Conservation (phyloP, 352 stramenopile species). For the Peronosclerospora sorghi region DNA sequence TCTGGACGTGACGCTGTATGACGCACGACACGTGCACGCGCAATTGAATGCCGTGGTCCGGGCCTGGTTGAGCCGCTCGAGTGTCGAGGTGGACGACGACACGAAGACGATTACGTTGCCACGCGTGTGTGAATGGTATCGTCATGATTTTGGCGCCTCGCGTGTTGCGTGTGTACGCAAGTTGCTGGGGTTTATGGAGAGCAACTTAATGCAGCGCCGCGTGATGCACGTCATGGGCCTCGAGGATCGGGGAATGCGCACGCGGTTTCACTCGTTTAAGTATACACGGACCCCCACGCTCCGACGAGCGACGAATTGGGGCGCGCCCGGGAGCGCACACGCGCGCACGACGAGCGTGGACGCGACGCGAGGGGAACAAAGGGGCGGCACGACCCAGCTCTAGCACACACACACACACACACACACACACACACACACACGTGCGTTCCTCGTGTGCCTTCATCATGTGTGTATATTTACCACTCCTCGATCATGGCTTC, state of each 20-base stretch:
- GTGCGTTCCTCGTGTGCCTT: too few species aligned
- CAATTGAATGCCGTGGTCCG: conserved; percentile 59
- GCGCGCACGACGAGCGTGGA: background rate
- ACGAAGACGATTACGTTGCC: conserved; percentile 37
- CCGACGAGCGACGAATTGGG: conserved; percentile 7
- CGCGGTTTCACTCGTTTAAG: conserved; percentile 45
- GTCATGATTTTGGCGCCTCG: conserved; percentile 38
- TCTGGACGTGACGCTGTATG: conserved; percentile 12
- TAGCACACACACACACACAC: too few species aligned
- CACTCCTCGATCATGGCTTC: too few species aligned
- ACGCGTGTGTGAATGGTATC: conserved; percentile 68
- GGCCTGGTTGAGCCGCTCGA: conserved; percentile 13
- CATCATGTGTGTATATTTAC: conserved; percentile 2
- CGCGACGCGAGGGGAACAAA: conserved; percentile 4
- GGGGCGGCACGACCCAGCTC: conserved; percentile 9
- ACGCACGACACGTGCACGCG: conserved; percentile 42
- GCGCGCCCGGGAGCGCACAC: background rate
- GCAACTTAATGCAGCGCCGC: conserved; percentile 26
- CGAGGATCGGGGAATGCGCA: conserved; percentile 36
- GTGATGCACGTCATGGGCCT: conserved; percentile 32
- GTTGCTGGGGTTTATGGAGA: conserved; percentile 57
- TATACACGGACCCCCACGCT: conserved; percentile 34
- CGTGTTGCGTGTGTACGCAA: conserved; percentile 58
- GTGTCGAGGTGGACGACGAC: conserved; percentile 19
- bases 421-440: too few species aligned